A percentile compares a stretch with the other conserved stretches of the same genome.
Evolutionary conservation across 192 early-diverging fungal species (phyloP).

Genomic region (Coemansia sp.): DNA sequence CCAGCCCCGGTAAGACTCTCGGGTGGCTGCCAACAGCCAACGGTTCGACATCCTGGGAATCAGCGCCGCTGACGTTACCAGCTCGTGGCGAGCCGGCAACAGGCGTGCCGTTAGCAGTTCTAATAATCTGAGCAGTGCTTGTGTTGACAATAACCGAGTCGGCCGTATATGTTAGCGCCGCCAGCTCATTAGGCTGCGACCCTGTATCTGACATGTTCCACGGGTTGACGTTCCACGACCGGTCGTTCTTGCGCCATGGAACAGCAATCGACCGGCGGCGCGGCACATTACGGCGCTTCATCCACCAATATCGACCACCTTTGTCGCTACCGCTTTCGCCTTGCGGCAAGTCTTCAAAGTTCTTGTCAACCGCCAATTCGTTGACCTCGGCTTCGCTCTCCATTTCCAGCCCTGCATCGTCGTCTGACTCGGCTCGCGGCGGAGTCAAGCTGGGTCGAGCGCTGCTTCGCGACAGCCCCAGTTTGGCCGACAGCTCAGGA

Average conservation of each 20-base stretch:
- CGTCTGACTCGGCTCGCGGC: slow-evolving; percentile 23
- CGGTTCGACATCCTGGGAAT: not conserved
- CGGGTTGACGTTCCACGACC: slow-evolving; percentile 54
- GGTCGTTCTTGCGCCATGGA: slow-evolving; percentile 53
- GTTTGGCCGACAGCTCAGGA: slow-evolving; percentile 42
- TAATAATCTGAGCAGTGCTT: slow-evolving; percentile 17
- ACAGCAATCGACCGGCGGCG: slow-evolving; percentile 45
- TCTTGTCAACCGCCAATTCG: slow-evolving; percentile 52
- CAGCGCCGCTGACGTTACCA: not conserved
- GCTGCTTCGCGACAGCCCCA: slow-evolving; percentile 25
- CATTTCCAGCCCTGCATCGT: slow-evolving; percentile 42
- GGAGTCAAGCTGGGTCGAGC: not conserved
- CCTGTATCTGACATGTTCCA: slow-evolving; percentile 13
- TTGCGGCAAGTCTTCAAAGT: slow-evolving; percentile 44
- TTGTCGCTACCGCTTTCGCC: slow-evolving; percentile 9
- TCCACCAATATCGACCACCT: slow-evolving; percentile 40
- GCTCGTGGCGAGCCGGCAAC: not conserved
- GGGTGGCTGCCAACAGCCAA: not conserved
- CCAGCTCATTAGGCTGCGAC: slow-evolving; percentile 6
- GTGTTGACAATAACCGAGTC: slow-evolving; percentile 32
- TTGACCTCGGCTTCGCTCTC: slow-evolving; percentile 56
- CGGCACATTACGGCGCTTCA: slow-evolving; percentile 49
- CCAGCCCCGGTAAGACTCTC: slow-evolving; percentile 5
- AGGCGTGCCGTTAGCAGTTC: not conserved
- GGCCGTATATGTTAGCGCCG: slow-evolving; percentile 34